Base-by-base conservation (phyloP, 371 early-diverging fungal genomes). In the Mortierella sp. region DNA sequence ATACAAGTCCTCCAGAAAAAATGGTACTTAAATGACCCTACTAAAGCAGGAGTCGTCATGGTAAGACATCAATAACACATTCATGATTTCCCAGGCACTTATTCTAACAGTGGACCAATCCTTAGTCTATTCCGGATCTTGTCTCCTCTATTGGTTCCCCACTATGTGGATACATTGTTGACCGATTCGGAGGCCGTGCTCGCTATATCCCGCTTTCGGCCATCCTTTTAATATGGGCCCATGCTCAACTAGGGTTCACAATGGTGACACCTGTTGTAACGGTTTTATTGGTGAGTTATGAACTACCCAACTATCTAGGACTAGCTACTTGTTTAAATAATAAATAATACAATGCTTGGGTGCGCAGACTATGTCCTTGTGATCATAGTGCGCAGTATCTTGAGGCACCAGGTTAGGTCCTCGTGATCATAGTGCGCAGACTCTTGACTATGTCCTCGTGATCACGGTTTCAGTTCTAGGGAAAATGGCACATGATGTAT, bases 81-180 rank as follows among this genome's bases (percentile, higher is more conserved):
- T 8, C 24, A 16, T n/a, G 38, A 43, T 10, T 22, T 1, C 28
- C 3, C 52, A 21, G 28, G 28, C 3, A 5, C 32, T 24, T 28
- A 4, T 9, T n/a, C 36, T 52, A n/a, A n/a, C n/a, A 19, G 6
- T 48, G 8, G 16, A 59, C 9, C 5, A 2, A 38, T 21, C 16
- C 59, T 4, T 55, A 84, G 77, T 84, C 84, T 1, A 85, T 92
- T 33, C 91, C 92, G 1, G 91, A 92, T 65, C 64, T 85, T 9
- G 79, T 91, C 16, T 88, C 89, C 15, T 87, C 90, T 0, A 60
- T 89, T 19, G 88, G 88, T 1, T 87, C 90, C 0, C 92, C 92
- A 0, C 33, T 89, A 2, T 76, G 84, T 47, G 92, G 92, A 4
- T 77, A 86, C 10, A 66, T 88, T n/a, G 70, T 90, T 5, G 92